Base-by-base conservation (phyloP, 805 yeast genomes). In the Ogataea ganodermae region DNA sequence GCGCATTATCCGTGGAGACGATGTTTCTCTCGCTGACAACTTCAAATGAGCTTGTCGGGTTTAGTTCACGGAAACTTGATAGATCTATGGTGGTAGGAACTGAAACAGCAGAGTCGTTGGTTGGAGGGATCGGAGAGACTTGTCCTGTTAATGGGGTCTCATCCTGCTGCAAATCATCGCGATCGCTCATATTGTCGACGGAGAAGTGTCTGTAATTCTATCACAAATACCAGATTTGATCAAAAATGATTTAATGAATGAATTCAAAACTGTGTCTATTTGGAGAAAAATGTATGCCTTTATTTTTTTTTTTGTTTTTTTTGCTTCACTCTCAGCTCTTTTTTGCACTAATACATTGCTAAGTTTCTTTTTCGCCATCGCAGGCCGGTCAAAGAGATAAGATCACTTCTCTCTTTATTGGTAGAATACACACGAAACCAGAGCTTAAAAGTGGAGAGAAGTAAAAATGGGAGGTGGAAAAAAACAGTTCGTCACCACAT, bases 381-480 rank as follows among this genome's bases (percentile, higher is more conserved):
- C 24, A n/a, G n/a, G n/a, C n/a, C n/a, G n/a, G n/a, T n/a, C n/a
- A n/a, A 30, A 30, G 33, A 30, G 33, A 30, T 30, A 13, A 30
- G 33, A 30, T 30, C 7, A 20, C 36, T 33, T 17, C 36, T 33
- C 23, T 36, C 28, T n/a, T n/a, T 38, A 38, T 38, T 38, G 39
- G 42, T 38, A 38, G 22, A 38, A 38, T 38, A 38, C 42, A 38
- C 42, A 38, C 42, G 22, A 38, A 26, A 26, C 14, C 42, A 38
- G 32, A 38, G 30, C 42, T 17, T 24, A 24, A 24, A 28, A 18
- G 39, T 21, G 21, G 39, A 35, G 22, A 22, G 26, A 35, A 33
- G 23, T 33, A 33, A 17, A 31, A 35, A 35, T 20, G 28, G 39
- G 27, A 35, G 24, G 28, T 35, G 23, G 14, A 30, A 30, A 30